These are phyloP conservation scores for Aspergillus fijiensis DNA, from an alignment of 2,329 filamentous ascomycete genomes.

Conservation along the genomic window DNA sequence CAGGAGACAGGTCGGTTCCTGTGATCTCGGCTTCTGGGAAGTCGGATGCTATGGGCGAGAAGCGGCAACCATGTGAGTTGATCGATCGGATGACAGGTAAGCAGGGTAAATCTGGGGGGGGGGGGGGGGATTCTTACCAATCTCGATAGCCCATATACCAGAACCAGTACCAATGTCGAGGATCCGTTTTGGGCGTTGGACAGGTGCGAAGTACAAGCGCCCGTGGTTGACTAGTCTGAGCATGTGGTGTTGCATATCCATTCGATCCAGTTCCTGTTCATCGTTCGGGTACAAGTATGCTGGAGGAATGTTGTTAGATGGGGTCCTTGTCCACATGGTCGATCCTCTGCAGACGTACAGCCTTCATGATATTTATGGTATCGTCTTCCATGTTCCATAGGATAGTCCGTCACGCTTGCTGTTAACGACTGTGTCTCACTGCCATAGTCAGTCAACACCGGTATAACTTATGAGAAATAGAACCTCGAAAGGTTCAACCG, in stretches of 20 bases:
- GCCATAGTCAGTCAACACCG: conserved; percentile 1
- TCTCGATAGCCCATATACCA: conserved; percentile 68
- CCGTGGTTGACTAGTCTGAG: conserved; percentile 49
- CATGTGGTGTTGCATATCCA: conserved; percentile 58
- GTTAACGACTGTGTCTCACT: conserved; percentile 46
- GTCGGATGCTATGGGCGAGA: conserved; percentile 26
- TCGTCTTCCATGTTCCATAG: conserved; percentile 42
- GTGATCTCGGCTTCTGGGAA: conserved; percentile 61
- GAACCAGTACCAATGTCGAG: conserved; percentile 62
- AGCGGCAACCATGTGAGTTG: conserved; percentile 6
- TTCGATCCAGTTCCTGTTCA: conserved; percentile 54
- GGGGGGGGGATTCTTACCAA: conserved; percentile 47
- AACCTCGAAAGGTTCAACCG: neutral
- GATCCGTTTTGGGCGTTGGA: conserved; percentile 48
- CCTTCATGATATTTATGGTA: conserved; percentile 49
- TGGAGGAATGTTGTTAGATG: conserved; percentile 10
- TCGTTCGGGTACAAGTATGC: conserved; percentile 54
- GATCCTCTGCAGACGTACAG: conserved; percentile 28
- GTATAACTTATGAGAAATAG: neutral
- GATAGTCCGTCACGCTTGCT: conserved; percentile 45
- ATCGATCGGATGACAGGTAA: conserved; percentile 13
- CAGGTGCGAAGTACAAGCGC: conserved; percentile 48
- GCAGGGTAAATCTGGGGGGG: neutral
- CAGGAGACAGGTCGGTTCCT: conserved; percentile 67
- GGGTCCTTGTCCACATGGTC: neutral